Evolutionary conservation across 1,139 yeast genomes (phyloP).

Genomic region (Magnusiomyces tetraspermus): DNA sequence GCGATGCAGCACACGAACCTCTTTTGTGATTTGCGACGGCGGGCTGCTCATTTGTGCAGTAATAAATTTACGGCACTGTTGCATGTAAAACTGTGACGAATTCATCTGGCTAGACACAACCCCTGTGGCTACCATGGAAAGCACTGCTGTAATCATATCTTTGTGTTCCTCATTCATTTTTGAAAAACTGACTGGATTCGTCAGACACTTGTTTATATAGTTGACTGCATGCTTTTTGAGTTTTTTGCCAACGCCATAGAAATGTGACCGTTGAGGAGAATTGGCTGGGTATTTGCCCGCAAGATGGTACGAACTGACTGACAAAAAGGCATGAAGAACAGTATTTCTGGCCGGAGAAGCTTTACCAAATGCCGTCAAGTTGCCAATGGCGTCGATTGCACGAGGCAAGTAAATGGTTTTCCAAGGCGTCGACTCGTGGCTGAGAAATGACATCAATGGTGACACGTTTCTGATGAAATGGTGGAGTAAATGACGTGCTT

Average conservation of each 20-base stretch:
- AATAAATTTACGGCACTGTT: conserved; percentile 69
- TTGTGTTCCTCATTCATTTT: conserved; percentile 44
- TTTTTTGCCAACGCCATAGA: conserved; percentile 61
- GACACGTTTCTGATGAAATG: conserved; percentile 76
- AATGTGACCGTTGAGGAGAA: conserved; percentile 58
- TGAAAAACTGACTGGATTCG: conserved; percentile 4
- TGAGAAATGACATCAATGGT: conserved; percentile 79
- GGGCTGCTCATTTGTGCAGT: conserved; percentile 44
- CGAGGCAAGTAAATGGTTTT: conserved; percentile 73
- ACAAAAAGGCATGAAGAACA: conserved; percentile 64
- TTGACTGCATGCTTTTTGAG: conserved; percentile 66
- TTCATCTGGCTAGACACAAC: conserved; percentile 90
- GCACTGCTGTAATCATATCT: conserved; percentile 72
- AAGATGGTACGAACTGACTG: conserved; percentile 73
- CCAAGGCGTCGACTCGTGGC: conserved; percentile 80
- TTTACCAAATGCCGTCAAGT: conserved; percentile 60
- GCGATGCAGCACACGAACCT: conserved; percentile 68
- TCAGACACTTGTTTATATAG: conserved; percentile 54
- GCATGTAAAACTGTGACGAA: conserved; percentile 66
- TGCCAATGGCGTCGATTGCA: conserved; percentile 75
- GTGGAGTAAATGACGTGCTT: conserved; percentile 50
- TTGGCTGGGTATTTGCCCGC: conserved; percentile 59
- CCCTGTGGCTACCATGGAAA: conserved; percentile 83
- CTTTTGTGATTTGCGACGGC: conserved; percentile 53
- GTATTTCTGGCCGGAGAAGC: conserved; percentile 75